Percentiles rank a stretch among this genome's conserved stretches.
phyloP scores from a whole-genome alignment of 164 flowering plant genomes.

The Stephania japonica region DNA sequence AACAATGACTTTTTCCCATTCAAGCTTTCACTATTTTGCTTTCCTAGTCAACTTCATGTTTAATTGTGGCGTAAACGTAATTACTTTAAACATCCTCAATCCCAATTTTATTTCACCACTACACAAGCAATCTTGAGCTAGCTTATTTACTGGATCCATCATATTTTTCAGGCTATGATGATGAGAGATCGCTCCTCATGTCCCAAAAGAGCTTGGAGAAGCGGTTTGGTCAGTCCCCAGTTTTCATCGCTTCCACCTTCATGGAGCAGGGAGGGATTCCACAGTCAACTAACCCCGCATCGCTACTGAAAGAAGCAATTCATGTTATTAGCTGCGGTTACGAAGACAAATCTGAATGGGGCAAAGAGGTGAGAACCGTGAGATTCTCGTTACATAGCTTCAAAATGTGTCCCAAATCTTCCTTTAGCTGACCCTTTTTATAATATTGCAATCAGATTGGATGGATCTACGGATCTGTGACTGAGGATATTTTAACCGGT shows the following conservation, averaged over 20 bases:
- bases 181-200: slow-evolving; percentile 90
- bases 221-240: slow-evolving; percentile 95
- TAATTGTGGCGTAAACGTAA: too few relatives aligned
- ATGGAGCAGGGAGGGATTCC: slow-evolving; percentile 97
- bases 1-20: too few relatives aligned
- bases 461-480: slow-evolving; percentile 97
- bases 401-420: not conserved
- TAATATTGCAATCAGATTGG: slow-evolving; percentile 59
- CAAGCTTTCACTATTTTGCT: too few relatives aligned
- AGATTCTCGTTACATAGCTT: slow-evolving; percentile 5
- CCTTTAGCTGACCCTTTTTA: slow-evolving; percentile 1
- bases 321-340: slow-evolving; percentile 99
- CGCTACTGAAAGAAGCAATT: slow-evolving; percentile 88
- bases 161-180: slow-evolving; percentile 71
- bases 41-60: too few relatives aligned
- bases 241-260: slow-evolving; percentile 92
- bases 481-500: slow-evolving; percentile 97
- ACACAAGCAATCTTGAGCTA: not conserved
- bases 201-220: slow-evolving; percentile 95
- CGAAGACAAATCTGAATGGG: slow-evolving; percentile 97
- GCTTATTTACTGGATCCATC: not conserved
- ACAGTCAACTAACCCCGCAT: slow-evolving; percentile 85
- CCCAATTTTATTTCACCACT: too few relatives aligned
- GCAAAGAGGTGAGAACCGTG: slow-evolving; percentile 86
- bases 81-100: too few relatives aligned